Evolutionary conservation across 176 grass and related monocot genomes (phyloP), one percentile per base, ranked within the genome.

Genomic region (Metroxylon sagu): DNA sequence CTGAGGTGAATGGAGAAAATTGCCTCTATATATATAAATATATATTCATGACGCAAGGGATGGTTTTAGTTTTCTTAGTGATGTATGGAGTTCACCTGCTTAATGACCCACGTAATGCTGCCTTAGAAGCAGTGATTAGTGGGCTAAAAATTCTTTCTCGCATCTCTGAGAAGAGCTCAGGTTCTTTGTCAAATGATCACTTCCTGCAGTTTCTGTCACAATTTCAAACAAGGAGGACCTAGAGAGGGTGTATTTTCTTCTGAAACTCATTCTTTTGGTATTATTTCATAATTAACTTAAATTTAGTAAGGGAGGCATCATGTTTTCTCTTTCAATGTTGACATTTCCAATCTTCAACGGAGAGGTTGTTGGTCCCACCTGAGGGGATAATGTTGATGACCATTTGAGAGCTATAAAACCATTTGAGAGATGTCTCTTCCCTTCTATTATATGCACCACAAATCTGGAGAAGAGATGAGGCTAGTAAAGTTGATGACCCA

Each of bases 391-490:
- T 48, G 58, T 57, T 18, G 15, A 29, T 71, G 12, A 64, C 21
- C 21, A 23, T 23, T 23, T 23, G 21, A 23, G 21, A 67, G 52
- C 28, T 56, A 48, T 56, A 15, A 26, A 59, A 18, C 56, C 18
- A 28, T 57, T 21, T 26, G 21, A n/a, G 50, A 57, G 48, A 25
- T 28, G 10, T 57, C 60, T 77, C 21, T 59, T 70, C 58, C 61
- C 78, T 72, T 66, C 19, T 5, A 12, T 28, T 77, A 71, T 67
- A 35, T 73, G 54, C 25, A 57, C 69, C 73, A 61, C 74, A 96
- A 86, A 80, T 96, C 90, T 79, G 91, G 86, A 85, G 86, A 96
- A 87, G 91, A 96, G 67, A 96, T 90, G 91, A 90, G 83, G 63
- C 91, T 83, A 61, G 86, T 84, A 56, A 90, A 96, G 72, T 86